Evolutionary conservation across 805 yeast genomes (phyloP).

Genomic region (Yarrowia sp.): DNA sequence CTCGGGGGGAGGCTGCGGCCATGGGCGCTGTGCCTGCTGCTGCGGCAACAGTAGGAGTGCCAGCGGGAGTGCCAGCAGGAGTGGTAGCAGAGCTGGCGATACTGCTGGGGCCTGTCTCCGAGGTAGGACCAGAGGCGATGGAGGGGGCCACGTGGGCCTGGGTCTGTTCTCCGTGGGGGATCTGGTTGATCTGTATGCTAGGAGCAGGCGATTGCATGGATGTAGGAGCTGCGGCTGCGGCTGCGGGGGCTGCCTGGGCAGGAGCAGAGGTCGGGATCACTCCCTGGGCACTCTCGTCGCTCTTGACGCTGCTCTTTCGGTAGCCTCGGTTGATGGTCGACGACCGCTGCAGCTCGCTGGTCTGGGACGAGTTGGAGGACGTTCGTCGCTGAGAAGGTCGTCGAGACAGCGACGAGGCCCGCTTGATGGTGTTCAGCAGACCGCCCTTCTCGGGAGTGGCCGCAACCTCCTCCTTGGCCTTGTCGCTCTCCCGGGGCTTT

Average conservation of each 20-base stretch:
- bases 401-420: constrained; percentile 38
- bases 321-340: constrained; percentile 22
- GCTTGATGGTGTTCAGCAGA: constrained; percentile 33
- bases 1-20: constrained; percentile 8
- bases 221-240: background rate
- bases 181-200: constrained; percentile 17
- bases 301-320: constrained; percentile 35
- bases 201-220: constrained; percentile 24
- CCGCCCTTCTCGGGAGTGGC: constrained; percentile 32
- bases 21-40: background rate
- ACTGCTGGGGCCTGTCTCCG: constrained; percentile 1
- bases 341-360: constrained; percentile 22
- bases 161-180: background rate
- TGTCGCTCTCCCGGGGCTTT: constrained; percentile 34
- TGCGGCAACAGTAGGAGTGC: constrained; percentile 10
- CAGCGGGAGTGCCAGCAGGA: background rate
- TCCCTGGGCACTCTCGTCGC: constrained; percentile 26
- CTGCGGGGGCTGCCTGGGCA: background rate
- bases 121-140: background rate
- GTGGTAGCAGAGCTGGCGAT: background rate
- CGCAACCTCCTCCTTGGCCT: constrained; percentile 23
- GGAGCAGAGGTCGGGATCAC: constrained; percentile 6
- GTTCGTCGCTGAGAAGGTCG: constrained; percentile 36
- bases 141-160: background rate
- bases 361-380: constrained; percentile 30